Conservation (phyloP, 2,329 filamentous ascomycete genomes). For the Colletotrichum neosansevieriae region DNA sequence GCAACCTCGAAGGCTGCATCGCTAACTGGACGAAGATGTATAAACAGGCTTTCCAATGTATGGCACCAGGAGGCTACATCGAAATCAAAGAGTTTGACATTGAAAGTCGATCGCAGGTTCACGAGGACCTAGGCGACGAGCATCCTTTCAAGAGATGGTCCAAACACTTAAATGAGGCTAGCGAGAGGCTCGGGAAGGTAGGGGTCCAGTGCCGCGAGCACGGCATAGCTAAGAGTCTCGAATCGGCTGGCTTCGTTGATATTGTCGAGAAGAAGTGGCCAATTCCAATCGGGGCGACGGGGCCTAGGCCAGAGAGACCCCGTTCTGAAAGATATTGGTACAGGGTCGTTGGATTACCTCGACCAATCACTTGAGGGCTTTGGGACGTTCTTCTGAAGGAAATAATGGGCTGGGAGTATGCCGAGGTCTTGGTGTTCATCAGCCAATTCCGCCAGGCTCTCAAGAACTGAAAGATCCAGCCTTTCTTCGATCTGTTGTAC, state of each 20-base stretch:
- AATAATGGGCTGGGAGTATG: constrained; percentile 42
- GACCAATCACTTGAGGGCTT: constrained; percentile 47
- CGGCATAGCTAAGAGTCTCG: constrained; percentile 41
- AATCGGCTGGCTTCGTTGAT: constrained; percentile 44
- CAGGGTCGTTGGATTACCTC: constrained; percentile 42
- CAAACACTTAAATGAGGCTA: constrained; percentile 45
- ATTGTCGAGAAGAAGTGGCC: constrained; percentile 38
- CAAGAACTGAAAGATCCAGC: neutral
- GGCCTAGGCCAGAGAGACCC: constrained; percentile 30
- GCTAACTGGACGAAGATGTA: constrained; percentile 67
- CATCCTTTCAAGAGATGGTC: constrained; percentile 43
- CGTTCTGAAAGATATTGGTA: constrained; percentile 31
- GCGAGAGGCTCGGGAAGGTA: constrained; percentile 47
- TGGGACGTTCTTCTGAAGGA: constrained; percentile 46
- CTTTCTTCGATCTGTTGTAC: neutral
- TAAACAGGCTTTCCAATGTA: constrained; percentile 61
- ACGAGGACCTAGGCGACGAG: neutral
- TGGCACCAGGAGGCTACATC: constrained; percentile 67
- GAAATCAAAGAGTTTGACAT: constrained; percentile 49
- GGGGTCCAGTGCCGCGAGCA: constrained; percentile 44
- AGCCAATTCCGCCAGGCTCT: neutral
- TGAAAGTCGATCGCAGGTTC: neutral
- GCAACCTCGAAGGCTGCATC: constrained; percentile 67
- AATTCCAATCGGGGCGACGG: constrained; percentile 38
- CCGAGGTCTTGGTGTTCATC: neutral